These are phyloP conservation scores for Ilyonectria mors-panacis DNA, from an alignment of 2,329 filamentous ascomycete genomes.

Conservation along the genomic window DNA sequence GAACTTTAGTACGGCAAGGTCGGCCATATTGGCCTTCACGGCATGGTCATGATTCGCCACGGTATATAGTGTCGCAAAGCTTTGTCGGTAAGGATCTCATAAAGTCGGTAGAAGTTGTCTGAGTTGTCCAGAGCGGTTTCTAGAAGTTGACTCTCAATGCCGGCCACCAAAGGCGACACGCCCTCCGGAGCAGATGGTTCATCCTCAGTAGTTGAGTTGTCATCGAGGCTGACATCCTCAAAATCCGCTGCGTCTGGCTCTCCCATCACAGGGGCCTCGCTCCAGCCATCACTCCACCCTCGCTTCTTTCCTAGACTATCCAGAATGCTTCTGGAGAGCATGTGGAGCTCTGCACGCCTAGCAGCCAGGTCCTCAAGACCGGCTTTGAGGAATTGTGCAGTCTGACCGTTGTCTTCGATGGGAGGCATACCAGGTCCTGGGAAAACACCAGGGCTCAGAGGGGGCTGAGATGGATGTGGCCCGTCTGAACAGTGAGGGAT, in stretches of 20 bases:
- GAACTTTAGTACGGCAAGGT: slow-evolving; percentile 89
- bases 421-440: slow-evolving; percentile 62
- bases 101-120: slow-evolving; percentile 76
- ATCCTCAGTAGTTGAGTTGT: slow-evolving; percentile 49
- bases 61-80: slow-evolving; percentile 85
- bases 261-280: slow-evolving; percentile 67
- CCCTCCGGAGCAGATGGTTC: slow-evolving; percentile 30
- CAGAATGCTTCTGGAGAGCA: slow-evolving; percentile 84
- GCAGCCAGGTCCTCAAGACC: slow-evolving; percentile 88
- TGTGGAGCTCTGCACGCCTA: slow-evolving; percentile 84
- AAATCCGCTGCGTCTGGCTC: slow-evolving; percentile 63
- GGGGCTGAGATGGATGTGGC: slow-evolving; percentile 55
- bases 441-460: slow-evolving; percentile 68
- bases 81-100: slow-evolving; percentile 86
- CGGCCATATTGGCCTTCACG: slow-evolving; percentile 82
- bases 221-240: slow-evolving; percentile 71
- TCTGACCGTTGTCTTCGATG: slow-evolving; percentile 58
- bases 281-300: slow-evolving; percentile 86
- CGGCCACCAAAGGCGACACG: slow-evolving; percentile 49
- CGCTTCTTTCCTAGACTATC: slow-evolving; percentile 79
- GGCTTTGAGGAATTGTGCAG: slow-evolving; percentile 67
- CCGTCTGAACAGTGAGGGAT: slow-evolving; percentile 66
- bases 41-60: slow-evolving; percentile 85
- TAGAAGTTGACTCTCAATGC: slow-evolving; percentile 65
- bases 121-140: slow-evolving; percentile 72